Base-by-base conservation (phyloP, 805 yeast species). In the Cyberlindnera bimundalis region DNA sequence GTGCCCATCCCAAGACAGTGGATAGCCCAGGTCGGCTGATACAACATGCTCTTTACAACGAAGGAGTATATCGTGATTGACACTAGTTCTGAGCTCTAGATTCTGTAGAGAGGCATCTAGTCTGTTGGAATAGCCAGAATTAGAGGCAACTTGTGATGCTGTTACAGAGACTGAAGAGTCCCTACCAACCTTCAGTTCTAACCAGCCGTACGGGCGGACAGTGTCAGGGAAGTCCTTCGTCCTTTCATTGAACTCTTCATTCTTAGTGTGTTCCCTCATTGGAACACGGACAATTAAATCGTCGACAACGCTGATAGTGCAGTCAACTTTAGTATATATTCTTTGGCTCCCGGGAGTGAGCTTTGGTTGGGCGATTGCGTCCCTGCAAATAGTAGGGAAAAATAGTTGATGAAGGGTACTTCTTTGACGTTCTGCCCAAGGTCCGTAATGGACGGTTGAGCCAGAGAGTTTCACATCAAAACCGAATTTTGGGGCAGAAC, bases 361-460 rank as follows among this genome's bases (percentile, higher is more conserved):
- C 3, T 61, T 60, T 4, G 66, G 64, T 5, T 59, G 58, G 0
- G 79, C 73, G 10, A 53, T 51, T 3, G 78, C 62, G 52, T 88
- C 86, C 34, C 81, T 62, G 19, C 83, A 76, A 5, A 78, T 57
- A 0, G 73, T 59, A 0, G 99, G 99, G 41, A 83, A 77, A 18
- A 93, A 64, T 62, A 81, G 64, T 13, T 68, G 62, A 42, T 82
- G 89, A 9, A 90, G 53, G 2, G 79, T 74, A 2, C 69, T 70
- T 14, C 96, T 60, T 59, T 93, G 95, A 27, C 91, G 77, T 44
- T 93, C 95, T 0, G 96, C 85, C 96, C 97, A 91, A 0, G 99
- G 96, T 0, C 99, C 99, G 56, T 87, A 90, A 50, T 82, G 82
- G 1, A 88, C 64, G 0, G 85, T 79, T 0, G 88, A 79, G 40